Evolutionary conservation across 441 rosid genomes (phyloP).

Genomic region (Gossypium schwendimanii): DNA sequence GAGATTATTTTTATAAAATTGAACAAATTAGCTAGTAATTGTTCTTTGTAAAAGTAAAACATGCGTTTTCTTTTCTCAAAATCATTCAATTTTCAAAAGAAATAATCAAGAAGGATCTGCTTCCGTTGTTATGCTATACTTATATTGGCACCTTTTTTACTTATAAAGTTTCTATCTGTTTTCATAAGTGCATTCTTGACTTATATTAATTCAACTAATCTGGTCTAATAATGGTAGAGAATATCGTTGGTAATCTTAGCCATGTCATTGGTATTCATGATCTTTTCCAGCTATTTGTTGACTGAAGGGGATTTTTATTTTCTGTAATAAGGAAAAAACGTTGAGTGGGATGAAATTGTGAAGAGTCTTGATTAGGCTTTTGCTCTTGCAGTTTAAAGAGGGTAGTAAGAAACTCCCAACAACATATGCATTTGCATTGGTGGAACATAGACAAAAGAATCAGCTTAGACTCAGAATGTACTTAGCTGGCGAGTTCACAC

Average conservation of each 20-base stretch:
- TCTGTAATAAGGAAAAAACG: background rate
- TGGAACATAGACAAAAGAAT: slow-evolving; percentile 59
- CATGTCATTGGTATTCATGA: slow-evolving; percentile 1
- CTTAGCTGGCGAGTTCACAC: slow-evolving; percentile 58
- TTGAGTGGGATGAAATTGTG: background rate
- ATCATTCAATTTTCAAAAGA: background rate
- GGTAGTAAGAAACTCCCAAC: slow-evolving; percentile 43
- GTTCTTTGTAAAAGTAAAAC: background rate
- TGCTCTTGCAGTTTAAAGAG: slow-evolving; percentile 50
- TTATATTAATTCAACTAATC: background rate
- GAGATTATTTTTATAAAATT: background rate
- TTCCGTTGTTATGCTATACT: background rate
- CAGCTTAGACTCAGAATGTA: slow-evolving; percentile 77
- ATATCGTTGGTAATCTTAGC: background rate
- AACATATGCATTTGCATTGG: slow-evolving; percentile 80
- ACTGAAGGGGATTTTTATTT: background rate
- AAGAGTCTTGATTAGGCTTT: slow-evolving; percentile 11
- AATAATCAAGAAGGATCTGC: background rate
- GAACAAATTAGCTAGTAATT: background rate
- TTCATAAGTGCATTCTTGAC: background rate
- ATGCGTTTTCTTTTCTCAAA: background rate
- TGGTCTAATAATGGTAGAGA: background rate
- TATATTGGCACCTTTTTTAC: background rate
- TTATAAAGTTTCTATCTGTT: background rate
- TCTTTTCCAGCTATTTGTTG: background rate